Evolutionary conservation across 1,284 basidiomycete species (phyloP), one percentile per base, ranked within the genome.

Genomic region (Pseudozyma hubeiensis): DNA sequence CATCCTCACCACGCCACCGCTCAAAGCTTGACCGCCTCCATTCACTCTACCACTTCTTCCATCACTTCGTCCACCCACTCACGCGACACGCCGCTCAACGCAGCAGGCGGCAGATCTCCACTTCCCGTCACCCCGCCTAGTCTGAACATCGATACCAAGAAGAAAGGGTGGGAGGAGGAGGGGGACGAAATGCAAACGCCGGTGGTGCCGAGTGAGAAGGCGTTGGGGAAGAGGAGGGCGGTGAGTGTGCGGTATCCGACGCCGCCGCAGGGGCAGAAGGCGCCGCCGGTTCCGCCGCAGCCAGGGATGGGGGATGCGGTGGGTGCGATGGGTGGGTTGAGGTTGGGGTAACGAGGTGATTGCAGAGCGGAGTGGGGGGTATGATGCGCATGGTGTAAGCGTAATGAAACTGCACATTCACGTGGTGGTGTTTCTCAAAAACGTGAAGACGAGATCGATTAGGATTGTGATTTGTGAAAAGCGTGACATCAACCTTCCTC

Each of bases 181-280:
- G 40, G 40, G 8, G 65, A 68, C 13, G 73, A 61, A 2, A 19
- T 77, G 45, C 56, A 70, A 13, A 80, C 78, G 17, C 79, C 79
- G 13, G 47, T 75, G 4, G 58, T 65, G 35, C 79, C 79, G 1
- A 73, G 66, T 35, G 79, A 60, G 29, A 81, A 81, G 44, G 79
- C 79, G 19, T 51, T 81, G 33, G 79, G 79, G 2, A 81, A 81
- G 70, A 59, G 79, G 17, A 56, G 79, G 29, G 71, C 71, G 4
- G 54, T 78, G 16, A 60, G 56, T 31, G 56, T 73, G 0, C 24
- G 64, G 24, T 67, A 73, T 24, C 64, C 70, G 4, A 49, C 50
- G 11, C 64, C 64, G 10, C 64, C 69, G 43, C 48, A 43, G 7
- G 46, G 51, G 19, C 35, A 52, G 10, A 9, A 50, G 37, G 10